Evolutionary conservation across 1,139 yeast genomes (phyloP), one percentile per base, ranked within the genome.

Genomic region (Geotrichum europaeum): DNA sequence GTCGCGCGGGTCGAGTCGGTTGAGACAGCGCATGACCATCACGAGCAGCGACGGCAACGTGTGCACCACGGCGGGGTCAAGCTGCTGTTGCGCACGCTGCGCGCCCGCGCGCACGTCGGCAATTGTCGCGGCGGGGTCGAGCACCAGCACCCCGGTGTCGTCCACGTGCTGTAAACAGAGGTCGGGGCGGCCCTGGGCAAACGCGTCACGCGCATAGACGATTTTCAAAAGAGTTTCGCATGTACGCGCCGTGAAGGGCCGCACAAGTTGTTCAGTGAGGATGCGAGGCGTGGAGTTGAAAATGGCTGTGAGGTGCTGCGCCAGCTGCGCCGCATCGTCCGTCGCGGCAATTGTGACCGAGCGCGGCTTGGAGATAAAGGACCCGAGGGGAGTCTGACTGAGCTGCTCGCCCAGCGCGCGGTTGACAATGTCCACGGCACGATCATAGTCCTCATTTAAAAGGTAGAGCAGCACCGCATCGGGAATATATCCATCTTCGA

Each of bases 401-500:
- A 94, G 78, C 28, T 87, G 80, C 69, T 92, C 97, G 52, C 97
- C 91, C 57, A 94, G 78, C 36, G 90, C 76, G 68, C 84, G 83
- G 75, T 90, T 92, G 64, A 92, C 83, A 63, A 90, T 81, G 0
- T 81, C 74, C 15, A 92, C 82, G 15, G 90, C 98, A 32, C 89
- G 86, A 69, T 89, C 89, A 72, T 87, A 88, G 69, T 92, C 96
- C 74, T 89, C 95, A 60, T 96, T 84, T 65, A 92, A 81, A 75
- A 92, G 97, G 71, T 89, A 94, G 62, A 94, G 79, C 61, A 89
- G 77, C 61, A 95, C 82, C 10, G 98, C 90, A 71, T 95, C 98
- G 64, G 88, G 84, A 4, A 86, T 80, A 68, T 97, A 81, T 2
- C 98, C 98, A 71, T 91, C 98, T 67, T 90, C 96, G 70, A 89